Evolutionary conservation across 805 yeast species (phyloP).

Genomic region (Cyberlindnera euphorbiae): DNA sequence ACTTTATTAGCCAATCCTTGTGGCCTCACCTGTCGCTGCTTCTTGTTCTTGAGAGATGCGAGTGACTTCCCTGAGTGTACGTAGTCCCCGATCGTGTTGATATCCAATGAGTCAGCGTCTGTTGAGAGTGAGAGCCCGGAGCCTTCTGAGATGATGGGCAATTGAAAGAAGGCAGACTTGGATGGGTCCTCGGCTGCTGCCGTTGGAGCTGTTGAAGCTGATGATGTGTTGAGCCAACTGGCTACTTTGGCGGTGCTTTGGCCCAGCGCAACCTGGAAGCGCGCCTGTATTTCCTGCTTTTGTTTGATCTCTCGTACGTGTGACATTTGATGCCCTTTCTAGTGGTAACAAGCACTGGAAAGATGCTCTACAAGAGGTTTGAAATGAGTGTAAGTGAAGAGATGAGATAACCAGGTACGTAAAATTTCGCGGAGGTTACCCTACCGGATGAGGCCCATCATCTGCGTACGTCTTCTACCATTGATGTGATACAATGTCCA

Average conservation of each 20-base stretch:
- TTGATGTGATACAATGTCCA: too few relatives aligned
- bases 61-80: slow-evolving; percentile 21
- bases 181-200: slow-evolving; percentile 14
- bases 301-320: slow-evolving; percentile 23
- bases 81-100: slow-evolving; percentile 26
- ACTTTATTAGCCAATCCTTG: slow-evolving; percentile 4
- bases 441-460: too few relatives aligned
- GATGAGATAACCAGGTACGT: too few relatives aligned
- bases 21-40: slow-evolving; percentile 5
- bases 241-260: slow-evolving; percentile 17
- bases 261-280: slow-evolving; percentile 19
- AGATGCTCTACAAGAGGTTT: too few relatives aligned
- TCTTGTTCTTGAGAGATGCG: slow-evolving; percentile 14
- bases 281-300: slow-evolving; percentile 24
- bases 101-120: slow-evolving; percentile 1
- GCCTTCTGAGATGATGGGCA: slow-evolving; percentile 23
- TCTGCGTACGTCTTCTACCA: too few relatives aligned
- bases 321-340: slow-evolving; percentile 14
- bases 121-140: slow-evolving; percentile 18
- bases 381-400: too few relatives aligned
- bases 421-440: too few relatives aligned
- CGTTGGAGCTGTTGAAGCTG: neutral
- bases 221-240: slow-evolving; percentile 21
- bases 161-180: slow-evolving; percentile 18
- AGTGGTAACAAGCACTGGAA: too few relatives aligned